Evolutionary conservation across 2,329 filamentous ascomycete genomes (phyloP), one percentile per base, ranked within the genome.

Genomic region (Phaeoacremonium minimum): DNA sequence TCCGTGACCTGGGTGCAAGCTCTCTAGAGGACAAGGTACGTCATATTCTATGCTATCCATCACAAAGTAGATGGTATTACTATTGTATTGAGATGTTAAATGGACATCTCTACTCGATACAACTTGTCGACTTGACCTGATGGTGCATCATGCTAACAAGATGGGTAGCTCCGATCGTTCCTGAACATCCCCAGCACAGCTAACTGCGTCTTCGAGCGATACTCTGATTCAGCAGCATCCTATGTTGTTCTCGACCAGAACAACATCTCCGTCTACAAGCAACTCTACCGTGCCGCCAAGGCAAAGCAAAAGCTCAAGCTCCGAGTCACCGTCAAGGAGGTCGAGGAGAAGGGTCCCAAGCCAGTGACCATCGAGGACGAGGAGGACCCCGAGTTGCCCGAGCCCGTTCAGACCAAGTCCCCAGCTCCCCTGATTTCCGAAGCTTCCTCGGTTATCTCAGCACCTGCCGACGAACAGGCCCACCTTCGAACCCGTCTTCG

Each of bases 291-390:
- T 53, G 93, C 93, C 48, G 93, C 93, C 46, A 98, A 96, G 71
- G 93, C 93, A 26, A 98, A 98, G 75, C 81, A 90, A 47, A 98
- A 97, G 81, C 82, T 98, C 50, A 90, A 93, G 63, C 77, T 98
- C 41, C 87, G 81, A 48, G 83, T 86, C 26, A 83, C 77, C 13
- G 52, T 73, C 20, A 57, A 60, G 28, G 46, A 54, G 7, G 58
- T 63, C 38, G 53, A 55, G 45, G 61, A 50, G 41, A 43, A 48
- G 9, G 43, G 45, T 6, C 61, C 65, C 14, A 60, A 64, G 50
- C 57, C 66, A 11, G 67, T 71, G 29, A 67, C 69, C 6, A 62
- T 74, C 37, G 71, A 81, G 48, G 70, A 77, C 38, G 69, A 66
- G 28, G 58, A 56, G n/a, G 58, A 69, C 44, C 39, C 48, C n/a